phyloP scores from a whole-genome alignment of 129 eudicot genomes.

The Centaurea solstitialis region DNA sequence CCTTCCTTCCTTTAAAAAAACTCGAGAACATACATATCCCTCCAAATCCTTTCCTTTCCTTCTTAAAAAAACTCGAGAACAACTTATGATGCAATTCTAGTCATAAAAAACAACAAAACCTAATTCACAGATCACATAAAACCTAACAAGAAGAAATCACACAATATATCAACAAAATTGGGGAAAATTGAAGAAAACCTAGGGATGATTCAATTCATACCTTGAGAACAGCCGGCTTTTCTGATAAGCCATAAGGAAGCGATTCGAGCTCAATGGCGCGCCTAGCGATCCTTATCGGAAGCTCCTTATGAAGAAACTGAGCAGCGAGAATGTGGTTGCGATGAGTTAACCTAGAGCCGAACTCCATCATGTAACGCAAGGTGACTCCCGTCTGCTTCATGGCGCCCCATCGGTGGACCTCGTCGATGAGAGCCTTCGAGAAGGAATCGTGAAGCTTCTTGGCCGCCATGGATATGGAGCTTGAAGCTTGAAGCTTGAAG shows the following conservation, averaged over 20 bases:
- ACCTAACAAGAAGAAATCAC: no score
- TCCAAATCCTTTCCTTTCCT: no score
- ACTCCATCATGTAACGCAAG: constrained; percentile 93
- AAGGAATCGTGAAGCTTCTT: constrained; percentile 49
- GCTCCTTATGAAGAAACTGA: constrained; percentile 92
- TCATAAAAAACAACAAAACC: no score
- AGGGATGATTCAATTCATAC: constrained; percentile 21
- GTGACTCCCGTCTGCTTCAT: constrained; percentile 92
- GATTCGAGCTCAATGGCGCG: constrained; percentile 82
- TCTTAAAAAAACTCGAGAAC: no score
- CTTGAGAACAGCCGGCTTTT: constrained; percentile 79
- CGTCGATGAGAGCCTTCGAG: constrained; percentile 55
- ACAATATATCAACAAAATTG: not conserved
- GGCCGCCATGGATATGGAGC: constrained; percentile 52
- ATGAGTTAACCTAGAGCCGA: constrained; percentile 73
- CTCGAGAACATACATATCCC: no score
- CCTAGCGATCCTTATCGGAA: constrained; percentile 79
- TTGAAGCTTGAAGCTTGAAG: no score
- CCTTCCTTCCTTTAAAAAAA: no score
- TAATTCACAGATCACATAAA: no score
- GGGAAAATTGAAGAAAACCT: not conserved
- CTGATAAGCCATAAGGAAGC: constrained; percentile 85
- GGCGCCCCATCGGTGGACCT: constrained; percentile 80
- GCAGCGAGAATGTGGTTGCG: constrained; percentile 73
- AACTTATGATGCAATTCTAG: no score